phyloP scores from a whole-genome alignment of 2,329 filamentous ascomycete species.

The Nannizzia gypsea region DNA sequence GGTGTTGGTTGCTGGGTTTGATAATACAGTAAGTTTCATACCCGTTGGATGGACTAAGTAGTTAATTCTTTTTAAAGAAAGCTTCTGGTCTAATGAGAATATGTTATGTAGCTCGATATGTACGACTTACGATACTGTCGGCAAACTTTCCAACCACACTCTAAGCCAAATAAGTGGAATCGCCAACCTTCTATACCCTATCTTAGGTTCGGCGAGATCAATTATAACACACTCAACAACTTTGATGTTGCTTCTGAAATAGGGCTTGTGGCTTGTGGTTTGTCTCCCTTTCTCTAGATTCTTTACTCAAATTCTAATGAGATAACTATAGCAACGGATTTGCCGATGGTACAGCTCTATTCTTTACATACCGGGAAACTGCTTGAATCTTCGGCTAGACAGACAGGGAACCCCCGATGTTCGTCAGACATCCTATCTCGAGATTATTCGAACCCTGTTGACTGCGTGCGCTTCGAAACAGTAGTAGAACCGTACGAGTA shows the following conservation, averaged over 20 bases:
- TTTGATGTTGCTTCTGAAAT: constrained; percentile 30
- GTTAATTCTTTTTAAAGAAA: neutral
- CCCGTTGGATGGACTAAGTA: neutral
- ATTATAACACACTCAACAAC: constrained; percentile 19
- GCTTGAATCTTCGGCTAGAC: constrained; percentile 12
- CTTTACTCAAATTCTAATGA: constrained; percentile 1
- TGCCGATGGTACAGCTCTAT: constrained; percentile 27
- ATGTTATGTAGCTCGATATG: constrained; percentile 26
- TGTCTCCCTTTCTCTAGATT: constrained; percentile 6
- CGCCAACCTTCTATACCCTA: constrained; percentile 27
- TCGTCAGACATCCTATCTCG: neutral
- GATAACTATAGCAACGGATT: constrained; percentile 21
- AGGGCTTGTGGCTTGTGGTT: constrained; percentile 29
- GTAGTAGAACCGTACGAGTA: constrained; percentile 7
- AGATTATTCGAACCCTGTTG: constrained; percentile 19
- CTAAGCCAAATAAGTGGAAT: constrained; percentile 19
- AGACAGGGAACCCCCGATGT: neutral
- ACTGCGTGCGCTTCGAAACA: constrained; percentile 25
- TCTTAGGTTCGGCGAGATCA: constrained; percentile 26
- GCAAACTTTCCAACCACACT: constrained; percentile 19
- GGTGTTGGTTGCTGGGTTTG: constrained; percentile 20
- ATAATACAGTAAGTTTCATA: constrained; percentile 9
- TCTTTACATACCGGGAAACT: constrained; percentile 28
- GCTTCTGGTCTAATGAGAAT: neutral
- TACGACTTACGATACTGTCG: constrained; percentile 31